Percentiles rank a stretch among this genome's conserved stretches.
Evolutionary conservation across 768 basidiomycete species (phyloP).

Genomic region (Kwoniella sp.): DNA sequence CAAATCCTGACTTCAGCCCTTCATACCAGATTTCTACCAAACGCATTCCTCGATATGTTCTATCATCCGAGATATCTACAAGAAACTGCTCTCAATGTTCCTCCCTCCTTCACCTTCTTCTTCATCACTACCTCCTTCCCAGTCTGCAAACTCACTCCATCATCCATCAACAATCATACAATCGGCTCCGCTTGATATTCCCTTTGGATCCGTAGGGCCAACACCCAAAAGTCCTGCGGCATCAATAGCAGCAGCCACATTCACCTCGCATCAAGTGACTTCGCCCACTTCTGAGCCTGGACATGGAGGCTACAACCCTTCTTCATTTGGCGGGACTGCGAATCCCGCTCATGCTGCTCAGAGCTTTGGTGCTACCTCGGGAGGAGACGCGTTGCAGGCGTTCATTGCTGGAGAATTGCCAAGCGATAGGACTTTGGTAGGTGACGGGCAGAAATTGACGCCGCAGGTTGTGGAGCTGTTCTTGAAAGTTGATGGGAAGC

Average conservation of each 20-base stretch:
- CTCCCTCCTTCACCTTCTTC: constrained; percentile 32
- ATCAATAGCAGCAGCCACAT: constrained; percentile 18
- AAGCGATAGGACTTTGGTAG: constrained; percentile 34
- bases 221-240: constrained; percentile 21
- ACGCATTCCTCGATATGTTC: constrained; percentile 34
- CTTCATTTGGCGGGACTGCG: constrained; percentile 11
- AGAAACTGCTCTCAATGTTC: constrained; percentile 44
- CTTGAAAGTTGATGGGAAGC: constrained; percentile 40
- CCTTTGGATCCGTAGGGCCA: constrained; percentile 9
- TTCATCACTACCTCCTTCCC: not conserved
- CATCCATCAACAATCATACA: constrained; percentile 47
- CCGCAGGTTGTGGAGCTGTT: constrained; percentile 38
- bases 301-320: constrained; percentile 3
- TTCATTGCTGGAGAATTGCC: constrained; percentile 40
- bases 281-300: constrained; percentile 10
- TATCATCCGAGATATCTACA: constrained; percentile 53
- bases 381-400: constrained; percentile 37
- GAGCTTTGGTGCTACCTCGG: not conserved
- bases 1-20: constrained; percentile 36
- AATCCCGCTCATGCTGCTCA: constrained; percentile 6
- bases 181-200: constrained; percentile 35
- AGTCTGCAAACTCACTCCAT: constrained; percentile 16
- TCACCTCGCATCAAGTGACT: constrained; percentile 13
- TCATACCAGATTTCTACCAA: constrained; percentile 47
- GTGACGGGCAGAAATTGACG: constrained; percentile 48